Evolutionary conservation across 2,329 filamentous ascomycete species (phyloP), one percentile per base, ranked within the genome.

Genomic region (Rugonectria rugulosa): DNA sequence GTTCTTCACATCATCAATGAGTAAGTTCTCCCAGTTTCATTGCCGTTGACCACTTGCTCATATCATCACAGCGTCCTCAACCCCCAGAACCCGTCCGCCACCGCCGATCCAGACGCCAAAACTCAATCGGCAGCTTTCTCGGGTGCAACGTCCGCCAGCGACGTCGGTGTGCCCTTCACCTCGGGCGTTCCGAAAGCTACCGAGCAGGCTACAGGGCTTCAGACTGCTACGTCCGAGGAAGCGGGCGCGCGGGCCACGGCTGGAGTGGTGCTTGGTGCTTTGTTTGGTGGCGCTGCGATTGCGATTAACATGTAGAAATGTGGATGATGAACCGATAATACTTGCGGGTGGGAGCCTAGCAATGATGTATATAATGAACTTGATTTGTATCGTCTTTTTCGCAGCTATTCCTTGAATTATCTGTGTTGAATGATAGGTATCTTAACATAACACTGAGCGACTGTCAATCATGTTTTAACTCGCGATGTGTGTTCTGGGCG

Each of bases 1-100:
- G 83, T 87, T 2, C 69, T 84, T 3, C 83, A 86, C 62, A 74
- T 86, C 12, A 76, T 86, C 31, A 84, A 89, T 65, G 76, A 77
- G 82, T 82, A 70, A 68, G 79, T 70, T 11, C 6, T 11, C 5
- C 14, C 17, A 2, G 26, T 4, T 2, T 6, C 12, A 3, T n/a
- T 8, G n/a, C n/a, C n/a, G 19, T 34, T 31, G 19, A 2, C 41
- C 14, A 12, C 29, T 42, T n/a, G 67, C 73, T 14, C 75, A 77
- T 14, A 79, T 83, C 62, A 73, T 32, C 79, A 83, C 65, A 77
- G 75, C 36, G 76, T 80, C 2, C 67, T 81, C 15, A 79, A 76
- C 64, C 77, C 76, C 4, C 64, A 75, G 24, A 71, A 66, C 15
- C 50, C 72, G 3, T 65, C 64, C 3, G 60, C 66, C 11, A 76